A percentile compares a stretch with the other conserved stretches of the same genome.
phyloP scores from a whole-genome alignment of 2,329 filamentous ascomycete genomes.

The Colletotrichum endophyticum region DNA sequence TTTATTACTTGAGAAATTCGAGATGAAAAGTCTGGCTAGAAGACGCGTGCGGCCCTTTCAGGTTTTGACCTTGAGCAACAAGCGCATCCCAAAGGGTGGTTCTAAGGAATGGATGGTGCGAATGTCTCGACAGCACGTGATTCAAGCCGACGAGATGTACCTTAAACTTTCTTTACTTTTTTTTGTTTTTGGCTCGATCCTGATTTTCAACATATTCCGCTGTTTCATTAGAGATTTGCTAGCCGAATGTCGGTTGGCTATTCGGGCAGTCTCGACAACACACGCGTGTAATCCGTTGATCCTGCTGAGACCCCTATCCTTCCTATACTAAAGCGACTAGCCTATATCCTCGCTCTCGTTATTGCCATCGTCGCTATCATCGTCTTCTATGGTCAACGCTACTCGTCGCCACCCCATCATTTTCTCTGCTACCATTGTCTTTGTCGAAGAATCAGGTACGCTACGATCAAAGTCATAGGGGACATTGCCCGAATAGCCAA shows the following conservation, averaged over 20 bases:
- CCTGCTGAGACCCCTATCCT: too few species aligned
- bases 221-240: not conserved
- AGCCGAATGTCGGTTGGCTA: not conserved
- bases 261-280: not conserved
- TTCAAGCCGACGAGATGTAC: not conserved
- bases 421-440: not conserved
- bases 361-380: not conserved
- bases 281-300: too few species aligned
- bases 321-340: too few species aligned
- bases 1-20: not conserved
- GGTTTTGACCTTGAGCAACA: not conserved
- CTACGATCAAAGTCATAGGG: not conserved
- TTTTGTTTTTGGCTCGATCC: not conserved
- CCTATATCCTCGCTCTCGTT: too few species aligned
- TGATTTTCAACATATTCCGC: not conserved
- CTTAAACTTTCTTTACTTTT: rapidly evolving
- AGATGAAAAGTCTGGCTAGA: not conserved
- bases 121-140: not conserved
- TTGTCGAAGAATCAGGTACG: not conserved
- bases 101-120: not conserved
- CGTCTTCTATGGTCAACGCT: not conserved
- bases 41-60: not conserved
- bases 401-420: not conserved
- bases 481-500: too few species aligned
- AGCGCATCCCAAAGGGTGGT: not conserved